Evolutionary conservation across 805 yeast genomes (phyloP).

Genomic region (Candida saitoana): DNA sequence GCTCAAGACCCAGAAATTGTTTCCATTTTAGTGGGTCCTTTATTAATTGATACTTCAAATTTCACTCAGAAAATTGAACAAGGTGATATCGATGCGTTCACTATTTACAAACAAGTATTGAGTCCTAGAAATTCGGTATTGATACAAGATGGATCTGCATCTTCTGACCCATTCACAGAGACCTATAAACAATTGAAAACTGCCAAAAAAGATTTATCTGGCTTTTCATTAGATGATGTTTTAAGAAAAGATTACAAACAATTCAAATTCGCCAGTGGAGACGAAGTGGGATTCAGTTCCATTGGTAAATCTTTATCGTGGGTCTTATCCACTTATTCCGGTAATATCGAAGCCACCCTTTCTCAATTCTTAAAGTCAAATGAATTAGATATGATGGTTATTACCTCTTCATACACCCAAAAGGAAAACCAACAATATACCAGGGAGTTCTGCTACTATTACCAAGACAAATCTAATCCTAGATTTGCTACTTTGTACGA

Average conservation of each 20-base stretch:
- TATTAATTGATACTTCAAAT: conserved; percentile 72
- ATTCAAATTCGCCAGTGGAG: conserved; percentile 41
- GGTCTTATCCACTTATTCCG: conserved; percentile 31
- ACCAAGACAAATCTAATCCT: conserved; percentile 8
- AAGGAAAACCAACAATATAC: conserved; percentile 28
- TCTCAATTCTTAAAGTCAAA: conserved; percentile 15
- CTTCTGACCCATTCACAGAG: background rate
- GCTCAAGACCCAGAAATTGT: conserved; percentile 30
- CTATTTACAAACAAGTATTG: conserved; percentile 25
- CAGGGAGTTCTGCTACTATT: conserved; percentile 31
- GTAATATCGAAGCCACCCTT: conserved; percentile 22
- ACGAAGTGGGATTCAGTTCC: conserved; percentile 69
- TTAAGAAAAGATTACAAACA: conserved; percentile 82
- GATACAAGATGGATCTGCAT: background rate
- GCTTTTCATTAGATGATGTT: conserved; percentile 57
- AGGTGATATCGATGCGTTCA: conserved; percentile 48
- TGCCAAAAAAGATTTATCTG: conserved; percentile 61
- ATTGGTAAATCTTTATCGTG: conserved; percentile 60
- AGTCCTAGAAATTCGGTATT: conserved; percentile 7
- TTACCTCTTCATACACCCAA: conserved; percentile 38
- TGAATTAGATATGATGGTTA: conserved; percentile 26
- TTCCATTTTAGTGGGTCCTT: conserved; percentile 58
- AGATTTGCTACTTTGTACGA: conserved; percentile 18
- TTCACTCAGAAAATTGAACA: conserved; percentile 59
- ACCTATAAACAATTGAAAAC: conserved; percentile 26